Evolutionary conservation across 2,329 filamentous ascomycete species (phyloP).

Genomic region (Colletotrichum lini): DNA sequence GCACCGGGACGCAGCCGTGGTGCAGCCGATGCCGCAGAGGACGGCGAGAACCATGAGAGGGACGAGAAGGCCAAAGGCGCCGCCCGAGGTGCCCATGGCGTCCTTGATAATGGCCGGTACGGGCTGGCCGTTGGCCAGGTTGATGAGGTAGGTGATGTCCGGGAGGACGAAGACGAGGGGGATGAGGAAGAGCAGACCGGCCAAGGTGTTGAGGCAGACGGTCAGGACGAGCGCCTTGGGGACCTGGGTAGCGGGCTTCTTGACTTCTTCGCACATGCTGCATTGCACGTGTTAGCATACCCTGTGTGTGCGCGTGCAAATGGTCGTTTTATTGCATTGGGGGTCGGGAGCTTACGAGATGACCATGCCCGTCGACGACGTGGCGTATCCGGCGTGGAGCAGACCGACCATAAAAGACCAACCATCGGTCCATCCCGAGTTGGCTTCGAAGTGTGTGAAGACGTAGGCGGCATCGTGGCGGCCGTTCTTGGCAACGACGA

Average conservation of each 20-base stretch:
- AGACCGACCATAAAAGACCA: conserved; percentile 83
- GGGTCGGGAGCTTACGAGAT: conserved; percentile 71
- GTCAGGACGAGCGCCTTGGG: conserved; percentile 81
- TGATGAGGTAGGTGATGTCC: conserved; percentile 69
- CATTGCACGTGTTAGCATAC: conserved; percentile 34
- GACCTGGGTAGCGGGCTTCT: conserved; percentile 75
- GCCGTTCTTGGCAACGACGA: conserved; percentile 78
- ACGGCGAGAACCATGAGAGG: conserved; percentile 77
- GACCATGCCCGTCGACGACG: conserved; percentile 84
- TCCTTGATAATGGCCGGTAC: conserved; percentile 75
- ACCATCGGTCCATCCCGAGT: conserved; percentile 78
- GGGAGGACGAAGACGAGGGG: conserved; percentile 79
- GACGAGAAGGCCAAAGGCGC: conserved; percentile 73
- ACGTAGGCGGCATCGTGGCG: conserved; percentile 74
- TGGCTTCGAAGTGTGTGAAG: conserved; percentile 77
- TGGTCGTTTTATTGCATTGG: conserved; percentile 26
- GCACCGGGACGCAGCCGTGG: conserved; percentile 76
- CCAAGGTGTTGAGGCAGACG: conserved; percentile 76
- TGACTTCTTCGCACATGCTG: conserved; percentile 82
- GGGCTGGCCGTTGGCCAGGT: conserved; percentile 71
- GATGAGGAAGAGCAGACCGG: conserved; percentile 77
- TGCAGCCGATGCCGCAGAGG: conserved; percentile 79
- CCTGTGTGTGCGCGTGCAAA: conserved; percentile 6
- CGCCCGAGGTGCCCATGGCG: conserved; percentile 73
- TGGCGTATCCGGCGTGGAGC: conserved; percentile 80